Evolutionary conservation across 1,284 basidiomycete species (phyloP).

Genomic region (Exsudoporus floridanus): DNA sequence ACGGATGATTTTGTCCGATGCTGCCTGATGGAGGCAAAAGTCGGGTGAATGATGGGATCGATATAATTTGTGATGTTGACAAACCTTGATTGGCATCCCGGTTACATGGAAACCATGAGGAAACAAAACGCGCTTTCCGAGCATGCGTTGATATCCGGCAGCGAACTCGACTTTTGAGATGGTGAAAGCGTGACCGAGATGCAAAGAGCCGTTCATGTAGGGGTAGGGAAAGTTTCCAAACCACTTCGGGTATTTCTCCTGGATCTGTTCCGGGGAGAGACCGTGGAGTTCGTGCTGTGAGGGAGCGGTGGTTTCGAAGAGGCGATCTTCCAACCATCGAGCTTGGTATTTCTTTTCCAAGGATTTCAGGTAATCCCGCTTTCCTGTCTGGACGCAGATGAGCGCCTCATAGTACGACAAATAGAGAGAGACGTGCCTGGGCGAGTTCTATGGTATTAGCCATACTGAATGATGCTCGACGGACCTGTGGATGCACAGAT

Average conservation of each 20-base stretch:
- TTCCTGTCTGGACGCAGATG: constrained; percentile 68
- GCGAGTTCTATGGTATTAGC: constrained; percentile 56
- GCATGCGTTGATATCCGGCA: constrained; percentile 93
- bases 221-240: constrained; percentile 94
- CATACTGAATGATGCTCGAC: constrained; percentile 35
- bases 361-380: constrained; percentile 83
- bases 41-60: background rate
- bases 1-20: constrained; percentile 95
- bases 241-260: constrained; percentile 89
- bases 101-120: constrained; percentile 97
- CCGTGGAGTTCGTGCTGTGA: constrained; percentile 61
- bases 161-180: constrained; percentile 99
- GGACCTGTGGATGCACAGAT: constrained; percentile 24
- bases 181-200: constrained; percentile 97
- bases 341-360: constrained; percentile 86
- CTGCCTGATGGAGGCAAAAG: constrained; percentile 53
- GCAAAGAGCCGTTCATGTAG: constrained; percentile 98
- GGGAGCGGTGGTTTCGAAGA: constrained; percentile 88
- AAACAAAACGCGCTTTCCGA: constrained; percentile 93
- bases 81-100: constrained; percentile 97
- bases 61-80: constrained; percentile 28
- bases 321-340: constrained; percentile 68
- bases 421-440: constrained; percentile 39
- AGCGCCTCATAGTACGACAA: background rate
- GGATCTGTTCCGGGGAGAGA: constrained; percentile 63